Base-by-base conservation (phyloP, 805 yeast genomes). In the Lipomyces starkeyi region DNA sequence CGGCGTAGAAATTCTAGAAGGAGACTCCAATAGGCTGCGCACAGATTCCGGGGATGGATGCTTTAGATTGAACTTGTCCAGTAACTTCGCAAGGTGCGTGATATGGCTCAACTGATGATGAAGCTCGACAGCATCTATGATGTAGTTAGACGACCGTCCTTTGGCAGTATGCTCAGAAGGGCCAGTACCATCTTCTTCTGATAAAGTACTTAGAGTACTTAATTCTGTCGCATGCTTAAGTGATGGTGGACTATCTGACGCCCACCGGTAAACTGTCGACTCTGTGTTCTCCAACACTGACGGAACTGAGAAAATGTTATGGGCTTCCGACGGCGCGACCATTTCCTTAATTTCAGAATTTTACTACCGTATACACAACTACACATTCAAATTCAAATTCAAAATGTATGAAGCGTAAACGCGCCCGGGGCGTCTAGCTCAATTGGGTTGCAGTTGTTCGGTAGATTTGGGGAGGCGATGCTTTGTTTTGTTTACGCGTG, bases 221-320 rank as follows among this genome's bases (percentile, higher is more conserved):
- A 67, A n/a, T 6, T 63, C 66, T 29, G 22, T 32, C 1, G 61
- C 70, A 37, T 63, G 61, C 17, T 43, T 57, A 56, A 63, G 60
- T 20, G 58, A 56, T 11, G 62, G 59, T 5, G 67, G 55, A 9
- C 62, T 61, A 32, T 68, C 71, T 11, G 69, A 52, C 4, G 69
- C 69, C 72, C 72, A 69, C n/a, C 57, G 49, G 60, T 66, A 69
- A 7, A 52, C 59, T 9, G 72, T 65, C 32, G 72, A 69, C 54
- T 56, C 32, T 5, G 72, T 65, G 2, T 53, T 56, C 25, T 66
- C 67, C 11, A 63, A 40, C 22, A 66, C 20, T 9, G 69, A 63
- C n/a, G 70, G 58, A 8, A n/a, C 55, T 13, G 67, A 53, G 20
- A 40, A 13, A 13, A 55, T 34, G 32, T 14, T 43, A 40, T 35